Percentiles rank a stretch among this genome's conserved stretches.
Evolutionary conservation across 805 yeast genomes (phyloP).

Genomic region (Saccharomycopsis selenospora): DNA sequence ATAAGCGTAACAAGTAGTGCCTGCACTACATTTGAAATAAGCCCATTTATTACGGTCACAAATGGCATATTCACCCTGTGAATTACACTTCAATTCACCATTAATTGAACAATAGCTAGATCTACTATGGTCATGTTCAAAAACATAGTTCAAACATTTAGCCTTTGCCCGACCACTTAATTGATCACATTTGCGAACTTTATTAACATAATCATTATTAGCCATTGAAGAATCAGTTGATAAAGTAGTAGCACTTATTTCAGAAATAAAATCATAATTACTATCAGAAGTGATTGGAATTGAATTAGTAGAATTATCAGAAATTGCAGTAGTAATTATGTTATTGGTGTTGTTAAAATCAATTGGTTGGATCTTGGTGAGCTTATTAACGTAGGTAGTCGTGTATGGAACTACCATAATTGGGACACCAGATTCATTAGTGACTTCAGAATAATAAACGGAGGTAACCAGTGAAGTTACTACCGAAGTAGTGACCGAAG

Average conservation of each 20-base stretch:
- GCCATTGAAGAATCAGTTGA: neutral
- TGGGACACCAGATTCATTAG: neutral
- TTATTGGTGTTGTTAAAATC: neutral
- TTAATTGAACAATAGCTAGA: constrained; percentile 26
- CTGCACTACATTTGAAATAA: constrained; percentile 47
- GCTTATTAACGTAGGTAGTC: neutral
- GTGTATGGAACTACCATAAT: neutral
- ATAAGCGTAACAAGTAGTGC: constrained; percentile 56
- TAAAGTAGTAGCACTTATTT: neutral
- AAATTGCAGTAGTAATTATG: no score
- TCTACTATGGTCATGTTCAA: constrained; percentile 39
- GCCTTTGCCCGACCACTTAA: constrained; percentile 37
- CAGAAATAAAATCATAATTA: neutral
- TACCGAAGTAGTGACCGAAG: constrained; percentile 5
- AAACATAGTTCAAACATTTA: constrained; percentile 38
- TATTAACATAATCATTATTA: neutral
- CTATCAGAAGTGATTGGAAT: neutral
- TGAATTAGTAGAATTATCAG: neutral
- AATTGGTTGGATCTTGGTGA: neutral
- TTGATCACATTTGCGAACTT: constrained; percentile 17
- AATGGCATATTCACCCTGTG: constrained; percentile 45
- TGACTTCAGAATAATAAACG: constrained; percentile 9
- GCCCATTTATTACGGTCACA: constrained; percentile 58
- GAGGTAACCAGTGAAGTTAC: constrained; percentile 5
- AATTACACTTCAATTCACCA: constrained; percentile 47